A percentile compares a stretch with the other conserved stretches of the same genome.
Conservation (phyloP, 768 basidiomycete genomes). For the Omphalotus guepiniiformis region DNA sequence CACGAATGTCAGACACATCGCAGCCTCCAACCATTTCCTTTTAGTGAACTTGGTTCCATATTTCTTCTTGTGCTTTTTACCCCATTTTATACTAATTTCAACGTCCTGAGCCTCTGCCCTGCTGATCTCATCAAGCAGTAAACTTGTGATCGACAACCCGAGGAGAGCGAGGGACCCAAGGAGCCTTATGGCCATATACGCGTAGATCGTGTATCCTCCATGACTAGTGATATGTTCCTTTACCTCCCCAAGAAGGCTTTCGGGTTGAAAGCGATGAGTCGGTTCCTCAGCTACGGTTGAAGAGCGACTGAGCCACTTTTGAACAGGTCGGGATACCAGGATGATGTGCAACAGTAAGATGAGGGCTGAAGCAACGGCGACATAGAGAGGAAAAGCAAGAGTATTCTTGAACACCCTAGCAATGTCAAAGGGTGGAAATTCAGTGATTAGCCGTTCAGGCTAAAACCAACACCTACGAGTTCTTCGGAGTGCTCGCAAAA, state of each 20-base stretch:
- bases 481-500: too few species aligned
- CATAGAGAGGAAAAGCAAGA: constrained; percentile 33
- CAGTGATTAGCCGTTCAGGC: neutral
- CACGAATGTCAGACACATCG: constrained; percentile 29
- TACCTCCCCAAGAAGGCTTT: constrained; percentile 29
- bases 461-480: neutral
- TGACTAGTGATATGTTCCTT: constrained; percentile 35
- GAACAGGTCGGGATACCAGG: constrained; percentile 10
- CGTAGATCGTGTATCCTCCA: constrained; percentile 45
- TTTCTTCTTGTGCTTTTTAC: constrained; percentile 23
- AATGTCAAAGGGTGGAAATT: too few species aligned
- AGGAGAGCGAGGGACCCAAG: constrained; percentile 44
- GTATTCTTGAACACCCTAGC: constrained; percentile 12
- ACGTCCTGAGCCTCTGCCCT: neutral
- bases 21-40: constrained; percentile 27
- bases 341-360: constrained; percentile 30
- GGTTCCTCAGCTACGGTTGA: constrained; percentile 11
- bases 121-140: constrained; percentile 28
- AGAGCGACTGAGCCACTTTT: constrained; percentile 9
- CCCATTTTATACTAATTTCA: constrained; percentile 18
- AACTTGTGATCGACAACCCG: constrained; percentile 41
- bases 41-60: constrained; percentile 14
- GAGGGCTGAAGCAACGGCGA: constrained; percentile 28
- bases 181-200: constrained; percentile 42
- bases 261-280: constrained; percentile 17